These are phyloP conservation scores for Fusarium sp. DNA, from an alignment of 2,329 filamentous ascomycete species.

Conservation along the genomic window DNA sequence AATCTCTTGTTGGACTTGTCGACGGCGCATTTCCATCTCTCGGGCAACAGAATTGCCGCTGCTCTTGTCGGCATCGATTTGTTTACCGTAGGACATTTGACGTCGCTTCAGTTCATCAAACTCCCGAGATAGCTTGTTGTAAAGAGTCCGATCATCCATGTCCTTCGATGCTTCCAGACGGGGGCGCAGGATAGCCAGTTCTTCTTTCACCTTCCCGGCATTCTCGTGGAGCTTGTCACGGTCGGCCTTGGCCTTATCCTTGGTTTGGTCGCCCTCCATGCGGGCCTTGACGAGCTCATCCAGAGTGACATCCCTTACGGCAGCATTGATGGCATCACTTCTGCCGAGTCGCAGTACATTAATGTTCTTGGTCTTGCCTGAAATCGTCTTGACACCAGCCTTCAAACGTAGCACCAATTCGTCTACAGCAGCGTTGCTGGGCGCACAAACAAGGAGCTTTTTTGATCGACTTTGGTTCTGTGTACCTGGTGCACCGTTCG, in stretches of 20 bases:
- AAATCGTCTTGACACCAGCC: constrained; percentile 82
- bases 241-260: constrained; percentile 67
- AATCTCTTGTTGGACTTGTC: constrained; percentile 89
- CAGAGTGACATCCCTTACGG: constrained; percentile 90
- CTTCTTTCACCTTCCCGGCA: constrained; percentile 78
- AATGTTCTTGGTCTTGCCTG: constrained; percentile 79
- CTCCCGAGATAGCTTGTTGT: constrained; percentile 76
- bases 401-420: constrained; percentile 95
- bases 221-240: constrained; percentile 73
- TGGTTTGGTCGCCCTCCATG: constrained; percentile 71
- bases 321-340: constrained; percentile 90
- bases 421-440: constrained; percentile 97
- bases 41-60: constrained; percentile 84
- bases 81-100: constrained; percentile 78
- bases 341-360: constrained; percentile 91
- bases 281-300: constrained; percentile 89
- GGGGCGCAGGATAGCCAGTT: constrained; percentile 78
- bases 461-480: constrained; percentile 64
- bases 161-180: constrained; percentile 77
- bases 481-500: constrained; percentile 37
- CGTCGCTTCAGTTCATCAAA: constrained; percentile 83
- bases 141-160: constrained; percentile 61
- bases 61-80: constrained; percentile 90
- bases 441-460: constrained; percentile 96
- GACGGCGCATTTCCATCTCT: constrained; percentile 86